Percentiles rank a stretch among this genome's conserved stretches.
Conservation (phyloP, 208 protist species). For the Acanthamoeba healyi region DNA sequence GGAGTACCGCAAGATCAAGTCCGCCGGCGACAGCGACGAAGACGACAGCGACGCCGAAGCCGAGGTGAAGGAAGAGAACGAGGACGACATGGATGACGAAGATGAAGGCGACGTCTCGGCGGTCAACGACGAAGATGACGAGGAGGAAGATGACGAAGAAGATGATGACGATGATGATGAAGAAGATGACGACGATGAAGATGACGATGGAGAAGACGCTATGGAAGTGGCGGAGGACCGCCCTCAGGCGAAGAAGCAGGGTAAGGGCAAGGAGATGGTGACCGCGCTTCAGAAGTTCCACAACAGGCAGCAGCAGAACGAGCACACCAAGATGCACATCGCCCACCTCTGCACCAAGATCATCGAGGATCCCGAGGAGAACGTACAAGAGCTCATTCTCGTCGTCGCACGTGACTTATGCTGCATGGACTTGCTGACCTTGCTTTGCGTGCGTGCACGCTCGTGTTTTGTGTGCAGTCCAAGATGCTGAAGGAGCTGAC, state of each 20-base stretch:
- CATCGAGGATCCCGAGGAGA: slow-evolving; percentile 51
- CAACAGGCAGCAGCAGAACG: slow-evolving; percentile 15
- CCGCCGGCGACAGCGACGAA: not conserved
- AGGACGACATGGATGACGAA: not conserved
- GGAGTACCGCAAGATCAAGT: slow-evolving; percentile 12
- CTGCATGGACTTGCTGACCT: not conserved
- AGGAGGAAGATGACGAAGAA: not conserved
- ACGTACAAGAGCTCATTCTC: not conserved
- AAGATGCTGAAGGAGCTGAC: slow-evolving; percentile 51
- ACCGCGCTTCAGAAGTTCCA: slow-evolving; percentile 49
- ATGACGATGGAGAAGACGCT: not conserved
- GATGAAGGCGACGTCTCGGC: not conserved
- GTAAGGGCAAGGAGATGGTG: not conserved
- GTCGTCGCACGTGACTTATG: no score
- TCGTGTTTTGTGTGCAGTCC: slow-evolving; percentile 3
- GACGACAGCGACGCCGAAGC: not conserved
- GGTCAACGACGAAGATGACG: slow-evolving; percentile 11
- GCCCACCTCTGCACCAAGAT: slow-evolving; percentile 65
- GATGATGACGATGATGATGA: not conserved
- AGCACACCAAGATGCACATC: slow-evolving; percentile 45
- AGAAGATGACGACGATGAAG: not conserved
- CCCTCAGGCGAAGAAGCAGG: not conserved
- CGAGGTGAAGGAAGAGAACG: not conserved
- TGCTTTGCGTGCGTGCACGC: not conserved
- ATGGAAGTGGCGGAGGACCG: not conserved